These are phyloP conservation scores for Sugiyamaella castrensis DNA, from an alignment of 1,139 yeast genomes.

Conservation along the genomic window DNA sequence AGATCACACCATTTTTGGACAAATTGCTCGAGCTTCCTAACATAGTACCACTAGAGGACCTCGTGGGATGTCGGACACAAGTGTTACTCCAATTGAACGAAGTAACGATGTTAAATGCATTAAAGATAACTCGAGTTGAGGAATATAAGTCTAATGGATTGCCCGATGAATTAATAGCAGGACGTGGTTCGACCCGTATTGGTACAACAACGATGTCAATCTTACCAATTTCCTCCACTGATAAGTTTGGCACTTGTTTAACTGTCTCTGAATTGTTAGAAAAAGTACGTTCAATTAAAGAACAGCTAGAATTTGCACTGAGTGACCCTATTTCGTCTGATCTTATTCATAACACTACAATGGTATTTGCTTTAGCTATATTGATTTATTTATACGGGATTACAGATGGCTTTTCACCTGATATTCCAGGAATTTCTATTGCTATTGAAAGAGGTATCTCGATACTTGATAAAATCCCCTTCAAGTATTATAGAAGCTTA, in stretches of 20 bases:
- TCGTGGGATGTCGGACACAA: not conserved
- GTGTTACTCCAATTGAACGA: not conserved
- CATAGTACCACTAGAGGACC: not conserved
- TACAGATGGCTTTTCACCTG: conserved; percentile 18
- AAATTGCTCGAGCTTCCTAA: not conserved
- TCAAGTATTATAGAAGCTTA: conserved; percentile 16
- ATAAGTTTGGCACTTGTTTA: too few species aligned
- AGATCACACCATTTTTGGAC: conserved; percentile 8
- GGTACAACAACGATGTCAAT: conserved; percentile 5
- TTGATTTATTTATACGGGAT: conserved; percentile 17
- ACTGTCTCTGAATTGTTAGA: conserved; percentile 5
- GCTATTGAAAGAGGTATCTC: conserved; percentile 15
- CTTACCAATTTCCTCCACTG: too few species aligned
- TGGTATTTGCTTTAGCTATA: conserved; percentile 16
- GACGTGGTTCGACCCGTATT: conserved; percentile 2
- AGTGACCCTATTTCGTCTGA: conserved; percentile 7
- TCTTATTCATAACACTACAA: conserved; percentile 15
- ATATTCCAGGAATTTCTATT: conserved; percentile 12
- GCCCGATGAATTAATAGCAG: conserved; percentile 1
- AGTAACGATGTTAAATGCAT: conserved; percentile 2
- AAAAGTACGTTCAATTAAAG: conserved; percentile 5
- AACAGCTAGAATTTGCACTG: conserved; percentile 12
- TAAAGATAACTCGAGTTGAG: conserved; percentile 4
- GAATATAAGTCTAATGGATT: conserved; percentile 8
- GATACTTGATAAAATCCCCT: conserved; percentile 14